Base-by-base conservation (phyloP, 1,139 yeast species). In the Diutina neorugosa region DNA sequence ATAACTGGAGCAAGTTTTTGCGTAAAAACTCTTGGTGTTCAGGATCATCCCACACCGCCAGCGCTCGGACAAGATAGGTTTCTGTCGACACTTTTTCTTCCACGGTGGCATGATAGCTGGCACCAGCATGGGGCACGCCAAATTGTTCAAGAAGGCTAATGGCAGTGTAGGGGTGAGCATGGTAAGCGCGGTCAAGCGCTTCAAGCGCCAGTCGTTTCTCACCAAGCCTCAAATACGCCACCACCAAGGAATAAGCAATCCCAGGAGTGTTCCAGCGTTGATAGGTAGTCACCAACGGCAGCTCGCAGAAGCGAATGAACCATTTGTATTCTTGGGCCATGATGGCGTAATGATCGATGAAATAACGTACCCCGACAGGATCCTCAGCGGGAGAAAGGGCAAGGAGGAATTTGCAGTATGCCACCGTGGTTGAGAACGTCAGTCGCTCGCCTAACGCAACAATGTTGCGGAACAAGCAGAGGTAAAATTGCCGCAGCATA, bases 331-430 rank as follows among this genome's bases (percentile, higher is more conserved):
- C 88, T 47, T 77, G 83, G 52, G 88, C 75, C 69, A 82, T 71
- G 9, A 87, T 70, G 5, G 93, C 84, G 63, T 86, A 89, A 61
- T 78, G 84, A 64, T 89, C 96, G 59, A 89, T 82, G 65, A 88
- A 86, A 61, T 84, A 83, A 57, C 96, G 75, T 5, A 85, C 90
- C 12, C 96, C 96, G 55, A 84, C 69, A 0, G 96, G 96, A 69
- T 89, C 97, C 52, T 84, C 88, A 1, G 82, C 77, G 1, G 96
- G 96, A 43, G 81, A 77, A 50, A 89, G 68, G 1, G 89, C 78
- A 58, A 85, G 69, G 53, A 90, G 69, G 7, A 85, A 70, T 62
- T 86, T 89, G 60, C 86, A 80, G 69, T 83, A 89, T 47, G 81
- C 77, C 53, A 86, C 76, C 1, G 96, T 96, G 0, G 96, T 88